Evolutionary conservation across 2,329 filamentous ascomycete species (phyloP).

Genomic region (Fusarium sp.): DNA sequence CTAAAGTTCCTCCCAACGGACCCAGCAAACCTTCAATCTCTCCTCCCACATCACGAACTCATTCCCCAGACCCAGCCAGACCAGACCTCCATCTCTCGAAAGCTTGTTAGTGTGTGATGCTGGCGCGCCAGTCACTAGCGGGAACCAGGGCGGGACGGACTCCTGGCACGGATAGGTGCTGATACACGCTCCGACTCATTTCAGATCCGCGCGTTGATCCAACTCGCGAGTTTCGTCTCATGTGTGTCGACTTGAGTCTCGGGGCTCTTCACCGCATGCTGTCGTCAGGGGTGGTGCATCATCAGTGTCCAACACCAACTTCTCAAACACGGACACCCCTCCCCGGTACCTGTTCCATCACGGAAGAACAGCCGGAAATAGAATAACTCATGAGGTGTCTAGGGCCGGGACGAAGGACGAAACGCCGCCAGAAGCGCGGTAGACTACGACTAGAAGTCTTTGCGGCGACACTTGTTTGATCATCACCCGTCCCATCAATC

Average conservation of each 20-base stretch:
- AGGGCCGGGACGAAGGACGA: constrained; percentile 37
- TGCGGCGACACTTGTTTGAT: constrained; percentile 24
- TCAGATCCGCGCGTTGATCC: constrained; percentile 41
- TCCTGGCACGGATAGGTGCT: constrained; percentile 33
- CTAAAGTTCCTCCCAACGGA: background rate
- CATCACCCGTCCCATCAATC: constrained; percentile 13
- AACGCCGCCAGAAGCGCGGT: constrained; percentile 39
- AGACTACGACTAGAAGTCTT: constrained; percentile 35
- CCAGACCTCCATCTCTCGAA: constrained; percentile 9
- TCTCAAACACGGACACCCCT: constrained; percentile 36
- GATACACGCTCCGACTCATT: constrained; percentile 43
- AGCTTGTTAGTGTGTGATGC: constrained; percentile 18
- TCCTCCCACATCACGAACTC: constrained; percentile 17
- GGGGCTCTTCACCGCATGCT: constrained; percentile 15
- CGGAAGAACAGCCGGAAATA: constrained; percentile 36
- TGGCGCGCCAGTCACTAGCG: constrained; percentile 24
- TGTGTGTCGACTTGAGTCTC: constrained; percentile 37
- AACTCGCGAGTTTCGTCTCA: constrained; percentile 43
- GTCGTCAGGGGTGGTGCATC: constrained; percentile 21
- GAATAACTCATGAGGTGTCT: constrained; percentile 24
- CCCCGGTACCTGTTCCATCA: constrained; percentile 14
- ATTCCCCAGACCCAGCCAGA: constrained; percentile 26
- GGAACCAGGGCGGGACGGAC: constrained; percentile 17
- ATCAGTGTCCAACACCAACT: constrained; percentile 32
- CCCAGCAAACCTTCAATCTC: constrained; percentile 21